phyloP scores from a whole-genome alignment of 139 green algal genomes.

The Chlamydomonas eustigma region DNA sequence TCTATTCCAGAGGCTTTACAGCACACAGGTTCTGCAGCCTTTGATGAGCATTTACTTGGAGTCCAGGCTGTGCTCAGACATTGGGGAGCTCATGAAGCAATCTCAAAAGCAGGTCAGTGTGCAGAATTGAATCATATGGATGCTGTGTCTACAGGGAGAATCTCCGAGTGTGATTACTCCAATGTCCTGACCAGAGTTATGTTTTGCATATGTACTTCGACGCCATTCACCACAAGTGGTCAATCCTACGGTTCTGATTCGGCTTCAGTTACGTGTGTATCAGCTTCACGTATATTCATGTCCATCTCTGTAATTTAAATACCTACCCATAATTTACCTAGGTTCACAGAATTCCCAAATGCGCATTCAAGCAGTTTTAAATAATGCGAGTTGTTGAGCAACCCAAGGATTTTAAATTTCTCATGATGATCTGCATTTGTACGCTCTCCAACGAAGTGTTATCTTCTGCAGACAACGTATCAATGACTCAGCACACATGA shows the following conservation, averaged over 20 bases:
- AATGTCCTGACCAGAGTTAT: not conserved
- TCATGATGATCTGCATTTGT: too few species aligned
- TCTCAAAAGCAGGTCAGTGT: not conserved
- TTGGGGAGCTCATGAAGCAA: not conserved
- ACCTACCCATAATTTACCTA: too few species aligned
- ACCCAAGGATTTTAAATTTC: too few species aligned
- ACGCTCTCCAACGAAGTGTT: too few species aligned
- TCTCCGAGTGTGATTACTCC: not conserved
- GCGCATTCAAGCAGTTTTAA: too few species aligned
- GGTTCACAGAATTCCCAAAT: too few species aligned
- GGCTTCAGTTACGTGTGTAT: too few species aligned
- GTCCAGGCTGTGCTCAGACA: not conserved
- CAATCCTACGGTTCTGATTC: not conserved
- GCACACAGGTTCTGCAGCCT: slow-evolving; percentile 2
- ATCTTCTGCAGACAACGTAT: too few species aligned
- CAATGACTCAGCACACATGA: too few species aligned
- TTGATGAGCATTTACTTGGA: slow-evolving; percentile 1
- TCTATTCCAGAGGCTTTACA: slow-evolving; percentile 4
- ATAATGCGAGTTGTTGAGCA: too few species aligned
- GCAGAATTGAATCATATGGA: not conserved
- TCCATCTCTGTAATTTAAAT: too few species aligned
- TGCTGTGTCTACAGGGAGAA: not conserved
- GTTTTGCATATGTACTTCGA: not conserved
- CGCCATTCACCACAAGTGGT: not conserved
- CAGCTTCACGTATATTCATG: too few species aligned